Evolutionary conservation across 1,139 yeast genomes (phyloP), one percentile per base, ranked within the genome.

Genomic region (Kodamaea derodonti): DNA sequence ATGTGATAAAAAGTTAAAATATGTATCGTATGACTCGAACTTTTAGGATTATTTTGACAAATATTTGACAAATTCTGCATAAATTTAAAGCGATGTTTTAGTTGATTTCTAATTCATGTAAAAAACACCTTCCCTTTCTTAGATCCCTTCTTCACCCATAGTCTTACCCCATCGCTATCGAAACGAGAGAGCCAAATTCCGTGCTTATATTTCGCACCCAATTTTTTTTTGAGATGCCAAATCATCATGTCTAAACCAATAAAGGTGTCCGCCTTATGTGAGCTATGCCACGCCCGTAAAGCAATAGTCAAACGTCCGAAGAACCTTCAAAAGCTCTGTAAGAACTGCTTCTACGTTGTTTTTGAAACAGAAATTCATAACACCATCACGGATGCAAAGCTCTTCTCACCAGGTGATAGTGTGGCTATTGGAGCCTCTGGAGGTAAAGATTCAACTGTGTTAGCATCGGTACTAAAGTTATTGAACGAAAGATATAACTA

Each of bases 381-480:
- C 48, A 92, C 98, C 4, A 90, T 94, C 34, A 66, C 71, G 9
- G 69, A 76, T 30, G 81, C 84, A 35, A 66, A 77, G 1, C 70
- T 94, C 31, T 94, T 94, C 51, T 56, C 76, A 23, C 70, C 66
- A 1, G 97, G 97, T 12, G 98, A 94, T 52, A 72, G 66, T 25
- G 92, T 94, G 2, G 98, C 97, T 12, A 90, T 94, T 18, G 98
- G 99, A 11, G 98, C 98, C 0, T 86, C 96, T 1, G 99, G 99
- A 16, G 99, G 99, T 33, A 94, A 94, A 52, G 99, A 94, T 55
- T 87, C 97, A 4, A 94, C 98, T 0, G 98, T 94, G 1, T 62
- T 94, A 24, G 98, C 98, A 0, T 80, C 92, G 32, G 77, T 94
- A 1, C 63, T 94, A 61, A 92, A 88, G 53, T 77, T 92, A 0